Evolutionary conservation across 2,329 filamentous ascomycete genomes (phyloP).

Genomic region (Pyrenophora tritici-repentis): DNA sequence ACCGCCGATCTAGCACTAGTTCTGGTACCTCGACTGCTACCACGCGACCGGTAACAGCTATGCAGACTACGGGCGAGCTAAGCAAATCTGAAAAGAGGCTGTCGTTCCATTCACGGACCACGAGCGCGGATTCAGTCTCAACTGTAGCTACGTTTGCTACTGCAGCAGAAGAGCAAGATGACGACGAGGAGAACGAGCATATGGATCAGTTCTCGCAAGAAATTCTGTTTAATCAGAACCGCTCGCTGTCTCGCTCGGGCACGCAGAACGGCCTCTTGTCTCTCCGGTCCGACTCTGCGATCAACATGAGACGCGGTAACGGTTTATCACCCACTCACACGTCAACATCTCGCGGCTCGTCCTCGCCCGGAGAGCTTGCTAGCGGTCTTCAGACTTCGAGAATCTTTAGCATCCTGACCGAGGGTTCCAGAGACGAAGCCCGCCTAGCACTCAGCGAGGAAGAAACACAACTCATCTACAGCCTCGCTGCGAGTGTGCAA

Average conservation of each 20-base stretch:
- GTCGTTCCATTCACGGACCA: conserved; percentile 54
- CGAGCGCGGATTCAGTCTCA: conserved; percentile 64
- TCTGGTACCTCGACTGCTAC: conserved; percentile 58
- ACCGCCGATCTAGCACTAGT: conserved; percentile 62
- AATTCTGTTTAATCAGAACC: conserved; percentile 31
- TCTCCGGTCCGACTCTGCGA: conserved; percentile 41
- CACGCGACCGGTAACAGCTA: conserved; percentile 47
- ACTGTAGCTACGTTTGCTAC: conserved; percentile 68
- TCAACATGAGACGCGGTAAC: conserved; percentile 35
- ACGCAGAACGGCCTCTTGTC: conserved; percentile 24
- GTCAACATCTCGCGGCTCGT: conserved; percentile 31
- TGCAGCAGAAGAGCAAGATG: conserved; percentile 58
- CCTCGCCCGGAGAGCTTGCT: conserved; percentile 39
- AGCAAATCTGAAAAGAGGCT: conserved; percentile 32
- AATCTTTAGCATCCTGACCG: conserved; percentile 51
- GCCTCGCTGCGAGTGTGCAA: conserved; percentile 59
- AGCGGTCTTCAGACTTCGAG: conserved; percentile 46
- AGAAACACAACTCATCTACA: conserved; percentile 59
- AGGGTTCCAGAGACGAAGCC: conserved; percentile 39
- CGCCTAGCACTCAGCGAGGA: conserved; percentile 54
- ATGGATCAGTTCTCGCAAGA: conserved; percentile 48
- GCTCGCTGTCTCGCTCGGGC: conserved; percentile 20
- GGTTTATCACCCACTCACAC: conserved; percentile 37
- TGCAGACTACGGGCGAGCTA: conserved; percentile 27
- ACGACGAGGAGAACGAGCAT: conserved; percentile 50